Base-by-base conservation (phyloP, 768 basidiomycete genomes). In the Amanita rimosa region DNA sequence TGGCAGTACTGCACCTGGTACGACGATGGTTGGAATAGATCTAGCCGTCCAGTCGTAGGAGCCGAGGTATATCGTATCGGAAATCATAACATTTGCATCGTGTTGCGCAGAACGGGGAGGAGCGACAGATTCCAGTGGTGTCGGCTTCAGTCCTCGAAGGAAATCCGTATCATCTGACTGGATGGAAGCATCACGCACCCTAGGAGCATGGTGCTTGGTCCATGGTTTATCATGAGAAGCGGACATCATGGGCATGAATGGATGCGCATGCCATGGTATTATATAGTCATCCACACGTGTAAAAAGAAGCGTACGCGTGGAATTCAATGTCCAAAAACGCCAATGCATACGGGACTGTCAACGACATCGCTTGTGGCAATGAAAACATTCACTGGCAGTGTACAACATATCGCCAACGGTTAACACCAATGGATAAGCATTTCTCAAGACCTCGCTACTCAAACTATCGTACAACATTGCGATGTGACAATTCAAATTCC, bases 31-130 rank as follows among this genome's bases (percentile, higher is more conserved):
- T 0, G 74, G 71, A 11, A 48, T 51, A 0, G 49, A 39, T 1
- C 59, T 55, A 1, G 72, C 63, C 34, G 66, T 55, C 73, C 73
- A 75, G 13, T 68, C 71, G 55, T 75, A 75, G 0, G 73, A 75
- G 3, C 67, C 65, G 21, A 72, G 48, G 6, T 60, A 63, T 14
- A 9, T 33, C 22, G 26, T 41, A 6, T 41, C 31, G 11, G 52
- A 27, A n/a, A 45, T 44, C 33, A 57, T 58, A 40, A 70, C 48
- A 60, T 76, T 57, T 16, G 39, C 5, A 29, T 42, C 49, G 26
- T 21, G n/a, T 36, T 47, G 50, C 17, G 31, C 44, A 22, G 44
- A 26, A 17, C 31, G 33, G 7, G 44, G 44, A 26, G 35, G 17
- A 7, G 31, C 33, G 22, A 46, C 16, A 10, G 34, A 16, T n/a